Evolutionary conservation across 306 rosid genomes (phyloP).

Genomic region (Quillaja saponaria): DNA sequence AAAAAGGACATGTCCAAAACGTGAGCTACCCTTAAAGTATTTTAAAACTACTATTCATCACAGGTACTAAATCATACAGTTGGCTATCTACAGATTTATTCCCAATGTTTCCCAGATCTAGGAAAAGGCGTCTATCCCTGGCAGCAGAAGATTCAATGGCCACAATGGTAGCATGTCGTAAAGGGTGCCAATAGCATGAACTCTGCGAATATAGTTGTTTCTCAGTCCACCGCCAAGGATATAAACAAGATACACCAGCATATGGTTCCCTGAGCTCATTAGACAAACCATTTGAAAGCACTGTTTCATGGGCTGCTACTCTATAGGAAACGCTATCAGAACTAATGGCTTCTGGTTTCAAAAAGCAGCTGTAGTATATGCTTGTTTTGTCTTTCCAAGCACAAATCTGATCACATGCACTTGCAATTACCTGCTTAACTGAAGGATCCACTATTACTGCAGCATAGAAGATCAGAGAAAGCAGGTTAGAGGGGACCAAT

Average conservation of each 20-base stretch:
- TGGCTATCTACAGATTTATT: constrained; percentile 25
- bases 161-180: constrained; percentile 79
- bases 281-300: constrained; percentile 31
- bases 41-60: not conserved
- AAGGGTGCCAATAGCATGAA: constrained; percentile 59
- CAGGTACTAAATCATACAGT: constrained; percentile 6
- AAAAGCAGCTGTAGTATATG: constrained; percentile 31
- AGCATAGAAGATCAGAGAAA: too few species aligned
- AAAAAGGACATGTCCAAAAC: not conserved
- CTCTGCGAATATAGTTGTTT: constrained; percentile 37
- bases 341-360: constrained; percentile 29
- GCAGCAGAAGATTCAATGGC: constrained; percentile 90
- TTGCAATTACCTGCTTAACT: constrained; percentile 57
- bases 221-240: constrained; percentile 74
- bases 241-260: constrained; percentile 52
- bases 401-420: constrained; percentile 65
- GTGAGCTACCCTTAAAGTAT: constrained; percentile 1
- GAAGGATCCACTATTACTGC: constrained; percentile 94
- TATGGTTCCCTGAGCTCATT: constrained; percentile 30
- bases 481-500: too few species aligned
- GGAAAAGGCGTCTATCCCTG: constrained; percentile 67
- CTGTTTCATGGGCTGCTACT: constrained; percentile 27
- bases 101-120: constrained; percentile 34
- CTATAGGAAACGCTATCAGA: constrained; percentile 32
- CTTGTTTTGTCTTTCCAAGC: constrained; percentile 35